Evolutionary conservation across 2,329 filamentous ascomycete species (phyloP), one percentile per base, ranked within the genome.

Genomic region (Ceratocystis alfenasii): DNA sequence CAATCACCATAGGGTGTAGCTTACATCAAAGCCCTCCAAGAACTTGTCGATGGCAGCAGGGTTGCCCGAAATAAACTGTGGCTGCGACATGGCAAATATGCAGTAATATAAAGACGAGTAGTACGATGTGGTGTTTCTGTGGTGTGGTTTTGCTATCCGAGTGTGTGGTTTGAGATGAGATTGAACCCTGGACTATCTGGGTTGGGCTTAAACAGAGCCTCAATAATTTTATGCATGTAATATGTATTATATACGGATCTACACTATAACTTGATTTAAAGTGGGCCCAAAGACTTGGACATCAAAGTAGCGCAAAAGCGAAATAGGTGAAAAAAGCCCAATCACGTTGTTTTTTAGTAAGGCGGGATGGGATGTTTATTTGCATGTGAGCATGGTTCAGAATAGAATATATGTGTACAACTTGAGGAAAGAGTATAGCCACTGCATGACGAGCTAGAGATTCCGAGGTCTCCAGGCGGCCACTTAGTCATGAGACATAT

Each of bases 21-120:
- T 77, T 77, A 96, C 94, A 79, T 99, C 94, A 73, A 96, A 99
- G 73, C 85, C 85, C 76, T 90, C 87, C 68, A 99, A 79, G 74
- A 99, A 99, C 63, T 87, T 86, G 62, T 87, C 83, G 70, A 96
- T 89, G 57, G 83, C 89, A 67, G 83, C 79, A 69, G 82, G 81
- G 73, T 97, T 86, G 74, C 92, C 92, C 46, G 87, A 93, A 70
- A 99, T 81, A 73, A 92, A 81, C 69, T 81, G 81, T n/a, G 83
- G 72, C 68, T 74, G 70, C 28, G 73, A 68, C 75, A 77, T 76
- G 10, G 33, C 63, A 10, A 2, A 22, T 25, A 45, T 41, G 20
- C 33, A 36, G 55, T 60, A 5, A 44, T 62, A 25, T 62, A 62
- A 15, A 45, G 33, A 30, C 10, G 17, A 20, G n/a, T 50, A 20